Evolutionary conservation across 1,139 yeast species (phyloP).

Genomic region (Suhomyces chickasaworum): DNA sequence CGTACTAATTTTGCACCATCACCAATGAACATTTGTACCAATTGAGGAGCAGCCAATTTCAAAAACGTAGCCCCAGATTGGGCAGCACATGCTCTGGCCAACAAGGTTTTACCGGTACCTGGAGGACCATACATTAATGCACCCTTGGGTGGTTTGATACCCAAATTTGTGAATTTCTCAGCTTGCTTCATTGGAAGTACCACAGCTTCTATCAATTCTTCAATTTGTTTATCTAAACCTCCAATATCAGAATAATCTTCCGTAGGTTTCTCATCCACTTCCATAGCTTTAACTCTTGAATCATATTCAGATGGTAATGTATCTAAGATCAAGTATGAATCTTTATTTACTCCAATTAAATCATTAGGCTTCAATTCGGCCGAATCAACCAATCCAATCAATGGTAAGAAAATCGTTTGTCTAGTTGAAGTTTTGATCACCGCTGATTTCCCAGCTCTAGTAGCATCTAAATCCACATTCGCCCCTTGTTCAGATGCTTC

Average conservation of each 20-base stretch:
- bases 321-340: constrained; percentile 89
- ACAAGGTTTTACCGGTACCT: constrained; percentile 95
- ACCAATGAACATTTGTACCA: constrained; percentile 98
- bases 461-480: constrained; percentile 88
- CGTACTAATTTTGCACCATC: constrained; percentile 98
- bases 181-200: constrained; percentile 98
- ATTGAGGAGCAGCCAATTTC: constrained; percentile 96
- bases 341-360: constrained; percentile 96
- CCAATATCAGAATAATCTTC: constrained; percentile 97
- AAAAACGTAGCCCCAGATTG: constrained; percentile 98
- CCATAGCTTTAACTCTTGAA: constrained; percentile 98
- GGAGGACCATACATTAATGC: constrained; percentile 99
- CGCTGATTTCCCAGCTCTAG: constrained; percentile 94
- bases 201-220: constrained; percentile 95
- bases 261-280: constrained; percentile 96
- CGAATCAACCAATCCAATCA: constrained; percentile 93
- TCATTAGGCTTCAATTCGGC: constrained; percentile 90
- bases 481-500: constrained; percentile 93
- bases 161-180: constrained; percentile 88
- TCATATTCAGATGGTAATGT: constrained; percentile 97
- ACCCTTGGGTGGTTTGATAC: constrained; percentile 97
- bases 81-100: constrained; percentile 99
- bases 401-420: constrained; percentile 94
- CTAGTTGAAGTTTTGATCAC: constrained; percentile 97
- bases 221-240: constrained; percentile 96